These are phyloP conservation scores for Beauveria asiatica DNA, from an alignment of 2,329 filamentous ascomycete genomes.

Conservation along the genomic window DNA sequence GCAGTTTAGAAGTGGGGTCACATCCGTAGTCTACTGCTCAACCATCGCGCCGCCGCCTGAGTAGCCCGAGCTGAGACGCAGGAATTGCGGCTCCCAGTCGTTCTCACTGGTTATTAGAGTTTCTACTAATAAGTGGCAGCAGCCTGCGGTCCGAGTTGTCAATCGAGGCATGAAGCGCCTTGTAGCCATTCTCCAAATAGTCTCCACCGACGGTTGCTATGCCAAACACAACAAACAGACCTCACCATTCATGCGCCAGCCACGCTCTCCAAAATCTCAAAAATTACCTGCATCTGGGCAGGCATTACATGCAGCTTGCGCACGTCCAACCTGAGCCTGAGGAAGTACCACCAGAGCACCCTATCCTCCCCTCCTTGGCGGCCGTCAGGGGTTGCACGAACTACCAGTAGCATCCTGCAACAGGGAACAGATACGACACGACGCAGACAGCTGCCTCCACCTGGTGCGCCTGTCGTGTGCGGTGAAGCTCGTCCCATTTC, in stretches of 20 bases:
- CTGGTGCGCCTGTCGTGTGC: neutral
- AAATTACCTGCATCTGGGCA: neutral
- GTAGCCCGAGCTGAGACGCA: neutral
- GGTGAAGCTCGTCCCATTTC: conserved; percentile 6
- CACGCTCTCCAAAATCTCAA: neutral
- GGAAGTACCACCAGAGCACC: neutral
- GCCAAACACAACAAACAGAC: neutral
- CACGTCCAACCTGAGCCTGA: neutral
- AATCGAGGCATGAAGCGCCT: neutral
- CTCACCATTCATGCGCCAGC: neutral
- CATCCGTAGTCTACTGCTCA: neutral
- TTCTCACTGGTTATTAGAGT: neutral
- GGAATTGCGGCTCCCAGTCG: neutral
- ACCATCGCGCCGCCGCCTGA: neutral
- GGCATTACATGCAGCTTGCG: neutral
- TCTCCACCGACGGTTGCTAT: neutral
- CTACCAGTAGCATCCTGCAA: neutral
- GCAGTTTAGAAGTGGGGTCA: neutral
- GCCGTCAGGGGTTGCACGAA: conserved; percentile 4
- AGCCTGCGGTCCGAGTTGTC: neutral
- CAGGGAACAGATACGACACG: conserved; percentile 6
- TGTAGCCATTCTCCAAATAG: neutral
- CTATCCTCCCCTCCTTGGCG: neutral
- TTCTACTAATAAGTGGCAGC: neutral
- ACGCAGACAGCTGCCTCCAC: conserved; percentile 2